Percentiles rank a stretch among this genome's conserved stretches.
Evolutionary conservation across 2,329 filamentous ascomycete species (phyloP).

Genomic region (Sporothrix inflata): DNA sequence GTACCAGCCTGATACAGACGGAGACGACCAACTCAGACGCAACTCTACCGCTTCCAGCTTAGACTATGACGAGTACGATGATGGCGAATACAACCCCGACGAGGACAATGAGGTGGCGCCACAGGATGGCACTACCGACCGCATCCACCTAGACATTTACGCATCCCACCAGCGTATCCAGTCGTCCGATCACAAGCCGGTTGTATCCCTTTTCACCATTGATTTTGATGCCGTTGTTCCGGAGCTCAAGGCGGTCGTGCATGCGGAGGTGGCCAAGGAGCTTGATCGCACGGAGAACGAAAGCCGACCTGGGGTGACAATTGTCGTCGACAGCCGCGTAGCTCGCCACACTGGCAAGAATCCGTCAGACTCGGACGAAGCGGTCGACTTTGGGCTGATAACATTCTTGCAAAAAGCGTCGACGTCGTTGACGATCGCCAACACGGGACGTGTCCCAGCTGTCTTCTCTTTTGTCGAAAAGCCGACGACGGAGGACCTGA

Average conservation of each 20-base stretch:
- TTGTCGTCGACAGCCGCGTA: conserved; percentile 67
- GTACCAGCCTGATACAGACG: conserved; percentile 81
- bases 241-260: conserved; percentile 78
- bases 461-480: conserved; percentile 79
- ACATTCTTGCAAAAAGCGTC: conserved; percentile 68
- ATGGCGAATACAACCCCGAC: conserved; percentile 54
- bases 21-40: conserved; percentile 45
- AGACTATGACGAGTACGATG: conserved; percentile 65
- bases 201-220: conserved; percentile 80
- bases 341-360: conserved; percentile 36
- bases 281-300: conserved; percentile 72
- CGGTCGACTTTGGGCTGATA: conserved; percentile 78
- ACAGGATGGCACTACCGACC: conserved; percentile 52
- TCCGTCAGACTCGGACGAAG: conserved; percentile 24
- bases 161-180: conserved; percentile 85
- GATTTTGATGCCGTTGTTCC: conserved; percentile 86
- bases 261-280: conserved; percentile 84
- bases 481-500: conserved; percentile 54
- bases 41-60: conserved; percentile 38
- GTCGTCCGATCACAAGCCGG: conserved; percentile 94
- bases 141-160: conserved; percentile 67
- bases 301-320: conserved; percentile 48
- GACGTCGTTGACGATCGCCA: conserved; percentile 80
- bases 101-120: not conserved
- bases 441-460: conserved; percentile 82